Base-by-base conservation (phyloP, 2,329 filamentous ascomycete species). In the Drechslerella coelobrocha region DNA sequence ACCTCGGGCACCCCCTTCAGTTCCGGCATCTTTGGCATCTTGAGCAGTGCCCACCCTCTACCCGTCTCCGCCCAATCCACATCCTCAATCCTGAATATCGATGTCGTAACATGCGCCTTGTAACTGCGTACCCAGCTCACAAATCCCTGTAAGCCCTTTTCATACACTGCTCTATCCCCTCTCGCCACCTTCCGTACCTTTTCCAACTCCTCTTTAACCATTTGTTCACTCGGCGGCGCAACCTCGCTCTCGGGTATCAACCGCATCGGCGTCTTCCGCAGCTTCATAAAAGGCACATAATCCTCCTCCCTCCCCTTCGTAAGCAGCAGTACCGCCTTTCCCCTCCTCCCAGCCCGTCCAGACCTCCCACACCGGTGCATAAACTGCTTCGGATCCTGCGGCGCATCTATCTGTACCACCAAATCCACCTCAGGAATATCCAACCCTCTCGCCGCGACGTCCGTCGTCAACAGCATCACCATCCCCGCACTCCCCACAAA, bases 61-160 rank as follows among this genome's bases (percentile, higher is more conserved):
- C 88, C 93, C 0, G 94, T 83, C 57, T 92, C 89, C 3, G 84
- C 81, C 94, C 94, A 99, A 78, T 96, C 88, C 14, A 97, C 83
- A 76, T 95, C 91, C 2, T 83, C 79, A 1, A 91, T 82, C 9
- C 89, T 86, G 82, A 99, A 99, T 74, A 99, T 97, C 76, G 91
- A 95, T 68, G 86, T 88, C 0, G 93, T 92, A 74, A 92, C 87
- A 76, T 97, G 94, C 76, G 94, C 95, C 77, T 86, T 89, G 80
- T 97, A 97, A 74, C 90, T 89, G 77, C 92, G 87, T 0, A 96
- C 87, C 90, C 92, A 97, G 77, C 89, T 93, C 21, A 97, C 93
- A 75, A 99, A 97, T 0, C 88, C 94, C 72, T 88, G 87, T 77
- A 96, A 91, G 0, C 89, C 92, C 76, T 96, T 94, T 78, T 97